Evolutionary conservation across 495 filamentous ascomycete genomes (phyloP).

Genomic region (Annulohypoxylon stygium): DNA sequence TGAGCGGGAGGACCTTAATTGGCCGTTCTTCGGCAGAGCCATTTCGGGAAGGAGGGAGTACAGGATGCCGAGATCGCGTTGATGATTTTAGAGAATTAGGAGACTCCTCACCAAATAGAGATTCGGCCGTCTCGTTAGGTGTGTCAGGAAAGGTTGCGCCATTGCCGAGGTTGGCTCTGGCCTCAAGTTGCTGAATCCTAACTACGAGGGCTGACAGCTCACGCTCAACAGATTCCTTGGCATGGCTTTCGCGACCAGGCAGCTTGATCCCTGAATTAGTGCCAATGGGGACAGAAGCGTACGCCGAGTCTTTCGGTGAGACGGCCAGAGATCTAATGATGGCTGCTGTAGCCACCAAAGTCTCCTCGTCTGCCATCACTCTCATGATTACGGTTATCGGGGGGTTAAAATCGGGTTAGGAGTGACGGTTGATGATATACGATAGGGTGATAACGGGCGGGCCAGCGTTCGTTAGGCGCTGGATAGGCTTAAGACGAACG

Average conservation of each 20-base stretch:
- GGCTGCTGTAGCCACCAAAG: slow-evolving; percentile 71
- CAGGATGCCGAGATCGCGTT: slow-evolving; percentile 42
- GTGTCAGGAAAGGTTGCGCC: slow-evolving; percentile 71
- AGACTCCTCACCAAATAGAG: slow-evolving; percentile 65
- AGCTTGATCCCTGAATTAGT: slow-evolving; percentile 65
- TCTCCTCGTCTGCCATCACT: slow-evolving; percentile 70
- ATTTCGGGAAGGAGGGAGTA: slow-evolving; percentile 50
- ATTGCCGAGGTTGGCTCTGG: slow-evolving; percentile 68
- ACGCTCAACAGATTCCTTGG: slow-evolving; percentile 76
- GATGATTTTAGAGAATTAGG: slow-evolving; percentile 25
- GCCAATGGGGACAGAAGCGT: slow-evolving; percentile 49
- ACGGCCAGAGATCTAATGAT: slow-evolving; percentile 73
- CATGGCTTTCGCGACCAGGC: slow-evolving; percentile 72
- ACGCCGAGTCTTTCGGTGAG: slow-evolving; percentile 52
- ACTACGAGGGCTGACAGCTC: slow-evolving; percentile 77
- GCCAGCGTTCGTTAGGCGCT: slow-evolving; percentile 59
- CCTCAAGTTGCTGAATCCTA: slow-evolving; percentile 77
- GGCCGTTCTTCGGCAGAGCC: slow-evolving; percentile 46
- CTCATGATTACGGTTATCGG: slow-evolving; percentile 31
- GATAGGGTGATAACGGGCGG: slow-evolving; percentile 34
- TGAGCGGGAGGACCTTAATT: slow-evolving; percentile 59
- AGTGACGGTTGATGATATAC: slow-evolving; percentile 22
- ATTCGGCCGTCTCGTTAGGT: slow-evolving; percentile 68
- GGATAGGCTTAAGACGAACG: slow-evolving; percentile 59
- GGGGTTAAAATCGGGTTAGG: slow-evolving; percentile 23